Evolutionary conservation across 306 rosid species (phyloP).

Genomic region (Neltuma alba): DNA sequence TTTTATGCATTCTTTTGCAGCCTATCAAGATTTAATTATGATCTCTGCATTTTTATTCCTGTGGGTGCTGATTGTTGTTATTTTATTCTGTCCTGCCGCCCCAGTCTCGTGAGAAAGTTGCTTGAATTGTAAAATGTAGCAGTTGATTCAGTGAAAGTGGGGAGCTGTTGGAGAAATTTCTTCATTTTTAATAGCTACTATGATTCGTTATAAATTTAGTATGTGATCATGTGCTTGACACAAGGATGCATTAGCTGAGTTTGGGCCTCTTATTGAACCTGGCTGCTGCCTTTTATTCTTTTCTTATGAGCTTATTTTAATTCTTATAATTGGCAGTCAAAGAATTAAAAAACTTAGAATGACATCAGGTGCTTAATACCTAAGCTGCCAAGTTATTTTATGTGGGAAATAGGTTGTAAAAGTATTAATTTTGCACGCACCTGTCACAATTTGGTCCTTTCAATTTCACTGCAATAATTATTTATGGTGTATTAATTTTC

Average conservation of each 20-base stretch:
- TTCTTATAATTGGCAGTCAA: neutral
- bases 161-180: neutral
- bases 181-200: neutral
- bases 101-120: neutral
- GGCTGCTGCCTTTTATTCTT: slow-evolving; percentile 5
- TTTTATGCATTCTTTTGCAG: neutral
- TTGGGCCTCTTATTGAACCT: slow-evolving; percentile 23
- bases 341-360: slow-evolving; percentile 11
- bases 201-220: neutral
- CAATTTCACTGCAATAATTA: neutral
- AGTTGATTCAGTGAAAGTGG: neutral
- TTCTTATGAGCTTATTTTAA: neutral
- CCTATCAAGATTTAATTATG: slow-evolving; percentile 9
- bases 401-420: neutral
- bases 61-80: neutral
- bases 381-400: neutral
- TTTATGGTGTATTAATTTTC: slow-evolving; percentile 2
- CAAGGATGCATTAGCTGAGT: neutral
- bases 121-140: neutral
- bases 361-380: neutral
- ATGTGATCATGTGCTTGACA: slow-evolving; percentile 3
- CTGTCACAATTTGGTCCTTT: neutral
- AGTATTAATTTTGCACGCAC: neutral
- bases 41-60: neutral
- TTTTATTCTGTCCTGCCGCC: slow-evolving; percentile 1